Evolutionary conservation across 495 filamentous ascomycete genomes (phyloP).

Genomic region (Aspergillus ellipticus): DNA sequence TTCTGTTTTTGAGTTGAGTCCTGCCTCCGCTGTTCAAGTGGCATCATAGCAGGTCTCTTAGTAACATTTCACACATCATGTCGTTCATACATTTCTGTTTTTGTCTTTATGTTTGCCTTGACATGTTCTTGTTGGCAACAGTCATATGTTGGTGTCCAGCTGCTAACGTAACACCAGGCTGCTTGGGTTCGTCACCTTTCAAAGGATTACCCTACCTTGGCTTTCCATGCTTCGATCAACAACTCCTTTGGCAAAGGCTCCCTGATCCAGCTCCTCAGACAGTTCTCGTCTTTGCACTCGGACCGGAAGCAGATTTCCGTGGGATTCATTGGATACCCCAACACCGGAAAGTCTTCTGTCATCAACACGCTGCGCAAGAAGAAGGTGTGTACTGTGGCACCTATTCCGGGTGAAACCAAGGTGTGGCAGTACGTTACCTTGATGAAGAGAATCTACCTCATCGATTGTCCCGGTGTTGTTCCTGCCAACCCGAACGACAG

Average conservation of each 20-base stretch:
- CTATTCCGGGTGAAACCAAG: slow-evolving; percentile 89
- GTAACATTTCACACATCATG: slow-evolving; percentile 93
- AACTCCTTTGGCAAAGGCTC: slow-evolving; percentile 88
- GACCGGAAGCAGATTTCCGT: slow-evolving; percentile 90
- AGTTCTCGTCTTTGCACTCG: slow-evolving; percentile 88
- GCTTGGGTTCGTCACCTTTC: slow-evolving; percentile 78
- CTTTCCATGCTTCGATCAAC: slow-evolving; percentile 87
- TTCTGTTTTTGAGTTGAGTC: slow-evolving; percentile 89
- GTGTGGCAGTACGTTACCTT: slow-evolving; percentile 97
- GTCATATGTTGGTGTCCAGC: slow-evolving; percentile 17
- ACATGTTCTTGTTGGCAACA: neutral
- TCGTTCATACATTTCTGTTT: slow-evolving; percentile 7
- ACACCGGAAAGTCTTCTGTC: slow-evolving; percentile 86
- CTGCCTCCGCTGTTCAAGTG: slow-evolving; percentile 46
- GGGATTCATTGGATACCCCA: slow-evolving; percentile 83
- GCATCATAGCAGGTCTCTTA: slow-evolving; percentile 82
- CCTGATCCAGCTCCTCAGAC: slow-evolving; percentile 73
- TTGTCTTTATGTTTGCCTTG: slow-evolving; percentile 11
- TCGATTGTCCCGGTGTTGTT: slow-evolving; percentile 95
- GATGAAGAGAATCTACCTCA: slow-evolving; percentile 95
- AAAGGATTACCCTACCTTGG: slow-evolving; percentile 86
- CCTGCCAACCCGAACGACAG: slow-evolving; percentile 79
- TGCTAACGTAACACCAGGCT: slow-evolving; percentile 60
- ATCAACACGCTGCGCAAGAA: slow-evolving; percentile 92
- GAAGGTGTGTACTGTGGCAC: slow-evolving; percentile 90